Percentiles rank a stretch among this genome's conserved stretches.
Evolutionary conservation across 2,329 filamentous ascomycete species (phyloP).

Genomic region (Paraphaeosphaeria sporulosa): DNA sequence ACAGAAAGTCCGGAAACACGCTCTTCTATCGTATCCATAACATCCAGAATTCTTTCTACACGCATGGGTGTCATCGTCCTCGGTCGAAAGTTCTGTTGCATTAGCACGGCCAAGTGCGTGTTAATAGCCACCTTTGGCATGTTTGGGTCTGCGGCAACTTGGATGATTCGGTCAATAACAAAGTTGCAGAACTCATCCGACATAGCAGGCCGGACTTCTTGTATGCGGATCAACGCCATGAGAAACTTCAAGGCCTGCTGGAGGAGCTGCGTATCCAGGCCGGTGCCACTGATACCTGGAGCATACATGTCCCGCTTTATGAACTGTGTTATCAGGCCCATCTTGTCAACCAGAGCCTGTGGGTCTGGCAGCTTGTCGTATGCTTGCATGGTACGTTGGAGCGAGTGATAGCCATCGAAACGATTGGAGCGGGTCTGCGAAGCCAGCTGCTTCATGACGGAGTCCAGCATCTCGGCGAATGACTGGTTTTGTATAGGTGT

Average conservation of each 20-base stretch:
- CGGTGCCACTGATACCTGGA: constrained; percentile 62
- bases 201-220: constrained; percentile 73
- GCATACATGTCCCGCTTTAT: constrained; percentile 81
- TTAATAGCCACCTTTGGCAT: constrained; percentile 80
- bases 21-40: constrained; percentile 75
- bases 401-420: constrained; percentile 84
- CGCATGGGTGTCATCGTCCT: constrained; percentile 78
- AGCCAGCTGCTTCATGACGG: constrained; percentile 80
- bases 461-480: constrained; percentile 84
- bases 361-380: constrained; percentile 77
- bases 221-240: constrained; percentile 77
- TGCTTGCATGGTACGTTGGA: constrained; percentile 77
- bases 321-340: constrained; percentile 79
- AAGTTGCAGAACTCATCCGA: constrained; percentile 81
- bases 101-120: constrained; percentile 80
- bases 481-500: constrained; percentile 60
- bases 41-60: constrained; percentile 72
- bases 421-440: constrained; percentile 75
- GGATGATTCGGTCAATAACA: constrained; percentile 81
- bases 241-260: constrained; percentile 81
- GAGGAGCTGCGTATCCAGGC: constrained; percentile 72
- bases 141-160: constrained; percentile 71
- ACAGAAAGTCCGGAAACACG: constrained; percentile 82
- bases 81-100: constrained; percentile 77
- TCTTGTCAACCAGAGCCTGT: constrained; percentile 66